Evolutionary conservation across 2,329 filamentous ascomycete genomes (phyloP).

Genomic region (Aspergillaceae sp.): DNA sequence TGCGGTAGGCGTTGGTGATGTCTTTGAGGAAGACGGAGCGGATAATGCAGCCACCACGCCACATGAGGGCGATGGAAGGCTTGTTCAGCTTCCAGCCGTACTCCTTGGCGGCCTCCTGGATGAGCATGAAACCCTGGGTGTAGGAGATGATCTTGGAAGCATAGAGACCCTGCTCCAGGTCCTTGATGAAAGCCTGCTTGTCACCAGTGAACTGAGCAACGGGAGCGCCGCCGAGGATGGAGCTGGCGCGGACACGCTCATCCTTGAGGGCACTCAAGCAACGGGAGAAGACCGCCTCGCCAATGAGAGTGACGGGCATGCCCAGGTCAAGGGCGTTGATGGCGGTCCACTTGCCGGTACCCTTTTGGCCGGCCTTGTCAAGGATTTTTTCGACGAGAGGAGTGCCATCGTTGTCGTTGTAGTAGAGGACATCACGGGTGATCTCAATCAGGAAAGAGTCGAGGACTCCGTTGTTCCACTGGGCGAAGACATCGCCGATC

Average conservation of each 20-base stretch:
- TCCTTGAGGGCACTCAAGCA: conserved; percentile 92
- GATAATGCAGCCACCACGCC: conserved; percentile 99
- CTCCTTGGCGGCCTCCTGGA: conserved; percentile 95
- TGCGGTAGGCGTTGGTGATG: conserved; percentile 94
- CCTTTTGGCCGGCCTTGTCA: conserved; percentile 97
- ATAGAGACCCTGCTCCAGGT: conserved; percentile 97
- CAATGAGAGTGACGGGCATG: conserved; percentile 96
- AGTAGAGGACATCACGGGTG: conserved; percentile 97
- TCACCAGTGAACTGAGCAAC: conserved; percentile 72
- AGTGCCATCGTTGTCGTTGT: conserved; percentile 86
- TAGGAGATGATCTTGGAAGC: conserved; percentile 99
- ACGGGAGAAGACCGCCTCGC: conserved; percentile 89
- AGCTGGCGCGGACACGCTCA: conserved; percentile 76
- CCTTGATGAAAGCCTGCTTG: conserved; percentile 86
- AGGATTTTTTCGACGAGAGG: conserved; percentile 97
- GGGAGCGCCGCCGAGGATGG: conserved; percentile 67
- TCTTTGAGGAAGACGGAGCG: conserved; percentile 99
- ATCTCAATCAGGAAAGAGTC: conserved; percentile 99
- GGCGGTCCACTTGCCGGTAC: conserved; percentile 99
- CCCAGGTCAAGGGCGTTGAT: conserved; percentile 98
- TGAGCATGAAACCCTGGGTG: conserved; percentile 99
- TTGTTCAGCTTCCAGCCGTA: conserved; percentile 99
- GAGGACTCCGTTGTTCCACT: conserved; percentile 98
- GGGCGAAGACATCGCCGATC: conserved; percentile 85
- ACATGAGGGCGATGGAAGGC: conserved; percentile 99